A percentile compares a stretch with the other conserved stretches of the same genome.
Evolutionary conservation across 1,139 yeast species (phyloP).

Genomic region (Candida smagusa): DNA sequence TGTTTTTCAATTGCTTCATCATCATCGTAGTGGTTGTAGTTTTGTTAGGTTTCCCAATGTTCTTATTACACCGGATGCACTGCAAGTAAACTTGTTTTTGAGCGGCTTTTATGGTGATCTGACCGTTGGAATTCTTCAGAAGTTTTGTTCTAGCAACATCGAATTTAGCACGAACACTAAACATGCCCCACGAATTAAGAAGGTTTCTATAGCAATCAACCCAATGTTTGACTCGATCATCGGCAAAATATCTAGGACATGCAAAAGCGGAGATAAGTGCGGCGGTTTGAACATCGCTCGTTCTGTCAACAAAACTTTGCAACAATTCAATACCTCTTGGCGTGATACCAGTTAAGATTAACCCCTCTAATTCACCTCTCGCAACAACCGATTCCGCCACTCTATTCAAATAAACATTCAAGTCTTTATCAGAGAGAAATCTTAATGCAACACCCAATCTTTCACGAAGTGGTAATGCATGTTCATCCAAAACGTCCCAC

Average conservation of each 20-base stretch:
- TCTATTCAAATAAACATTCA: constrained; percentile 62
- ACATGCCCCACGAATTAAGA: constrained; percentile 82
- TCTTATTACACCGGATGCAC: constrained; percentile 78
- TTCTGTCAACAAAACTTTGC: constrained; percentile 84
- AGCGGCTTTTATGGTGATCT: constrained; percentile 45
- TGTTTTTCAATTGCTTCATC: constrained; percentile 36
- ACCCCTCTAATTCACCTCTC: constrained; percentile 86
- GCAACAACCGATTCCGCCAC: constrained; percentile 69
- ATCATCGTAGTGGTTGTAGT: constrained; percentile 20
- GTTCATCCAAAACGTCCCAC: constrained; percentile 94
- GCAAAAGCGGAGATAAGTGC: constrained; percentile 78
- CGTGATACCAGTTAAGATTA: constrained; percentile 85
- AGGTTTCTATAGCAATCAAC: constrained; percentile 67
- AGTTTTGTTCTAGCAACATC: constrained; percentile 75
- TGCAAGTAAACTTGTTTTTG: constrained; percentile 79
- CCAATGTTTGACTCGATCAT: constrained; percentile 74
- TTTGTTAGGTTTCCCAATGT: constrained; percentile 40
- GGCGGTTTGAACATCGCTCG: constrained; percentile 92
- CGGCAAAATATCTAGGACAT: constrained; percentile 77
- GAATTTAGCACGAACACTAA: constrained; percentile 73
- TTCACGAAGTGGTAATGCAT: constrained; percentile 82
- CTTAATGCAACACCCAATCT: constrained; percentile 87
- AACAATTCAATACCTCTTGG: constrained; percentile 76
- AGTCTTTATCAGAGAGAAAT: constrained; percentile 75
- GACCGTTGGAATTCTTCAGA: constrained; percentile 52